phyloP scores from a whole-genome alignment of 306 rosid species.

The Begonia peltatifolia region DNA sequence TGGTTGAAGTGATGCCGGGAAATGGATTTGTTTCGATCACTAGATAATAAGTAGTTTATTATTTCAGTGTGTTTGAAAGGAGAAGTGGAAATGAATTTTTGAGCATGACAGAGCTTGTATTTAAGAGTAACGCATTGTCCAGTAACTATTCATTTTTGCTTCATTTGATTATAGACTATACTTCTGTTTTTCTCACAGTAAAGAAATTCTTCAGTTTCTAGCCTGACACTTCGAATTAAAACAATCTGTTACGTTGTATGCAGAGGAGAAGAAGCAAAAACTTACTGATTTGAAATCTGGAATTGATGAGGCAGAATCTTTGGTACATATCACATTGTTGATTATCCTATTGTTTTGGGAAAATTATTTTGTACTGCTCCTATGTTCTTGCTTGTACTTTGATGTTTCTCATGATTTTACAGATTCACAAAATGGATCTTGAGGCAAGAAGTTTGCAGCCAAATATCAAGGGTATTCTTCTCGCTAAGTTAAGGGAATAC shows the following conservation, averaged over 20 bases:
- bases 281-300: conserved; percentile 68
- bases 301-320: conserved; percentile 77
- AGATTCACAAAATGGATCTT: conserved; percentile 87
- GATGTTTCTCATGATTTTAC: conserved; percentile 15
- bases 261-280: conserved; percentile 92
- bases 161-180: no score
- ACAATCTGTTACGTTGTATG: conserved; percentile 12
- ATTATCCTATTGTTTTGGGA: no score
- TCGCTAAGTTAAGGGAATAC: conserved; percentile 85
- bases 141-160: no score
- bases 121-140: no score
- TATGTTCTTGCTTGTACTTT: background rate
- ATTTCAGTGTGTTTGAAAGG: no score
- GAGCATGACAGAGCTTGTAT: no score
- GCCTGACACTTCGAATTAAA: background rate
- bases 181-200: background rate
- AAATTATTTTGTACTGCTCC: background rate
- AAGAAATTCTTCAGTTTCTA: background rate
- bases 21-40: no score
- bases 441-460: conserved; percentile 97
- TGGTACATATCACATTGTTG: conserved; percentile 5
- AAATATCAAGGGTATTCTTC: conserved; percentile 59
- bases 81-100: no score
- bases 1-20: no score
- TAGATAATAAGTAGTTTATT: no score